A percentile compares a stretch with the other conserved stretches of the same genome.
These are phyloP conservation scores for Agapanthus africanus DNA, from an alignment of 106 monocot genomes.

Conservation along the genomic window DNA sequence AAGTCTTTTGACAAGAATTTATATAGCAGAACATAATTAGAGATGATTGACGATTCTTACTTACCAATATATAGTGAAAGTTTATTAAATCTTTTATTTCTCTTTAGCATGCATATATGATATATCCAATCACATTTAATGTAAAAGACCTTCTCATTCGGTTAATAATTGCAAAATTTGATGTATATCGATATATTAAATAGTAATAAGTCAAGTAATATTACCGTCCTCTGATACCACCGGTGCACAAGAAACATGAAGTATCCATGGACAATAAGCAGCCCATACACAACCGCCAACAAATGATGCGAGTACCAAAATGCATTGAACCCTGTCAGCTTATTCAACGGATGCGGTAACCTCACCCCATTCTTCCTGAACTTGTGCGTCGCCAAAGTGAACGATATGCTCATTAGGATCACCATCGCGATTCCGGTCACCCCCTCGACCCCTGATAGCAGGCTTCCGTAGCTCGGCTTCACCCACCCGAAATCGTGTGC, in stretches of 20 bases:
- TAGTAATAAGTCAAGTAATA: neutral
- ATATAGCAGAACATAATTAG: too few relatives aligned
- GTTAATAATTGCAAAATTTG: too few relatives aligned
- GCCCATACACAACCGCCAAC: slow-evolving; percentile 56
- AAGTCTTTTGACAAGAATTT: too few relatives aligned
- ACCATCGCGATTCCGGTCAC: slow-evolving; percentile 77
- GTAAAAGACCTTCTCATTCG: too few relatives aligned
- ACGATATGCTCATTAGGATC: slow-evolving; percentile 59
- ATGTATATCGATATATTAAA: neutral
- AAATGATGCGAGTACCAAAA: slow-evolving; percentile 95
- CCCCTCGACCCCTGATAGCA: slow-evolving; percentile 54
- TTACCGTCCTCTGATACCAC: slow-evolving; percentile 72
- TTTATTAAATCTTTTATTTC: too few relatives aligned
- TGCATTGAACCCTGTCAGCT: too few relatives aligned
- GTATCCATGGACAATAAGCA: slow-evolving; percentile 72
- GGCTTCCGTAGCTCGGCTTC: slow-evolving; percentile 49
- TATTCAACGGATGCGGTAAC: slow-evolving; percentile 54
- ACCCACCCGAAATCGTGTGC: slow-evolving; percentile 38
- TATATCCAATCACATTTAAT: too few relatives aligned
- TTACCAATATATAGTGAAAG: too few relatives aligned
- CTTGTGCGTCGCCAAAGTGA: slow-evolving; percentile 69
- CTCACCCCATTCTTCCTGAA: slow-evolving; percentile 54
- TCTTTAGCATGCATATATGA: too few relatives aligned
- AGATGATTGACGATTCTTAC: too few relatives aligned
- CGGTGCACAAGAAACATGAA: slow-evolving; percentile 65